Percentiles rank a stretch among this genome's conserved stretches.
phyloP scores from a whole-genome alignment of 768 basidiomycete species.

The Boletus sensibilis region DNA sequence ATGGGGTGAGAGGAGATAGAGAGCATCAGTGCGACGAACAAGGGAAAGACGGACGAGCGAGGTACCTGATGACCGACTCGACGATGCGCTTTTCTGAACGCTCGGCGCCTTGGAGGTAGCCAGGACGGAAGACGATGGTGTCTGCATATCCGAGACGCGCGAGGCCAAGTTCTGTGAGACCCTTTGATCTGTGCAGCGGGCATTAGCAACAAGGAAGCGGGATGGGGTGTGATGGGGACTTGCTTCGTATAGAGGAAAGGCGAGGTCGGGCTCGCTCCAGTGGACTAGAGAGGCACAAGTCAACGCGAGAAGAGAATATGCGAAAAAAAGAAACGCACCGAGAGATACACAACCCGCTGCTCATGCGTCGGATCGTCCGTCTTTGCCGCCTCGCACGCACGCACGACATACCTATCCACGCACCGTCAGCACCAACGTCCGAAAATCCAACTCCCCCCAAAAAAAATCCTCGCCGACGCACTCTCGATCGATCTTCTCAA shows the following conservation, averaged over 20 bases:
- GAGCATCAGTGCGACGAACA: background rate
- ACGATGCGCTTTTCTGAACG: conserved; percentile 39
- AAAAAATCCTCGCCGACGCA: conserved; percentile 31
- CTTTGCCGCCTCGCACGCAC: conserved; percentile 66
- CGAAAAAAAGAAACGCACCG: conserved; percentile 33
- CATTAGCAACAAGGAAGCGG: background rate
- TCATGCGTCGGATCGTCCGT: conserved; percentile 40
- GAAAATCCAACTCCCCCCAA: background rate
- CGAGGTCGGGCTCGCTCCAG: conserved; percentile 49
- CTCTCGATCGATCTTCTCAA: conserved; percentile 79
- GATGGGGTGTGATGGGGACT: background rate
- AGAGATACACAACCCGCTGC: conserved; percentile 71
- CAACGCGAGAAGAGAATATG: background rate
- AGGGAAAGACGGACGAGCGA: background rate
- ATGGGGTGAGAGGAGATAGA: background rate
- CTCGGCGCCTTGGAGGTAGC: conserved; percentile 46
- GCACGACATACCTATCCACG: conserved; percentile 61
- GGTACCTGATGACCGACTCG: conserved; percentile 48
- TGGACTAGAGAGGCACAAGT: conserved; percentile 35
- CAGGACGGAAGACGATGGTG: conserved; percentile 69
- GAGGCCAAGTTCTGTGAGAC: conserved; percentile 67
- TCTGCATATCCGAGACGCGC: conserved; percentile 69
- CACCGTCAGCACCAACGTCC: background rate
- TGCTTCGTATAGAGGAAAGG: conserved; percentile 52
- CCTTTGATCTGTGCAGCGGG: conserved; percentile 56